Conservation (phyloP, 768 basidiomycete genomes). For the Lactarius vividus region DNA sequence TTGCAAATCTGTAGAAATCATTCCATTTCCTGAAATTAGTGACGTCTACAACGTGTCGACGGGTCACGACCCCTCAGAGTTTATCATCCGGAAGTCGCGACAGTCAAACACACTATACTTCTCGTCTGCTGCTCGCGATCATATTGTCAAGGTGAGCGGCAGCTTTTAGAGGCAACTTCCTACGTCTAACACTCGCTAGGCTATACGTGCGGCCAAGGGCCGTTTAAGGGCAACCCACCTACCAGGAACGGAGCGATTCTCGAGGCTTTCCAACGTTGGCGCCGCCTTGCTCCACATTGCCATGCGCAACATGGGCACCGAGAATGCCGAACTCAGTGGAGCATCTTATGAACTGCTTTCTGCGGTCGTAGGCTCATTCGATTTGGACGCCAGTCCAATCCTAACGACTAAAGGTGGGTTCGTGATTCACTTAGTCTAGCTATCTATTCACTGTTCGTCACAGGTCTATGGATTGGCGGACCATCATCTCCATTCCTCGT, state of each 20-base stretch:
- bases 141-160: conserved; percentile 63
- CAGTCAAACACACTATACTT: conserved; percentile 76
- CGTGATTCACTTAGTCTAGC: neutral
- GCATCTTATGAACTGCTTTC: conserved; percentile 80
- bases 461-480: conserved; percentile 54
- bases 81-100: conserved; percentile 71
- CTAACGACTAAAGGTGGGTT: conserved; percentile 64
- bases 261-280: conserved; percentile 79
- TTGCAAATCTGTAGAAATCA: conserved; percentile 80
- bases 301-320: conserved; percentile 69
- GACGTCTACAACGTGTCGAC: conserved; percentile 83
- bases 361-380: conserved; percentile 72
- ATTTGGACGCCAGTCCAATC: conserved; percentile 69
- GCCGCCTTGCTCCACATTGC: conserved; percentile 86
- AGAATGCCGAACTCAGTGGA: conserved; percentile 72
- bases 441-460: conserved; percentile 7
- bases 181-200: conserved; percentile 38
- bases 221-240: conserved; percentile 56
- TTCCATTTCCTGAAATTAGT: conserved; percentile 76
- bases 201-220: conserved; percentile 73
- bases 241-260: conserved; percentile 58
- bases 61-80: conserved; percentile 73
- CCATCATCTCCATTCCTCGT: conserved; percentile 48
- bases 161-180: neutral
- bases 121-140: conserved; percentile 65